Conservation (phyloP, 2,329 filamentous ascomycete genomes). For the Aspergillus costaricaensis region DNA sequence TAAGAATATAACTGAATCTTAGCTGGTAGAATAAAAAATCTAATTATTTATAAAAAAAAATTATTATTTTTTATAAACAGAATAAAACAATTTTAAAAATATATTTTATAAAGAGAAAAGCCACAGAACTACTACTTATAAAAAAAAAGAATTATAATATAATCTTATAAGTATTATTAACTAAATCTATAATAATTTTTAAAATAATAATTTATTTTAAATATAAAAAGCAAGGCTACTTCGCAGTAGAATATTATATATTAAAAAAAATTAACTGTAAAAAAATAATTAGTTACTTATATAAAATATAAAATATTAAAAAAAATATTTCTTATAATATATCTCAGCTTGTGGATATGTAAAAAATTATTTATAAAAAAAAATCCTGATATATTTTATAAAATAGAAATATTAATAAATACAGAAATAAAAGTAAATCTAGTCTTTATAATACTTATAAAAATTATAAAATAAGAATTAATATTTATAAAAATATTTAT, state of each 20-base stretch:
- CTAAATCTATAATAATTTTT: background rate
- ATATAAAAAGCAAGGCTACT: background rate
- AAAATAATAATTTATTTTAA: background rate
- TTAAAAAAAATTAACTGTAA: background rate
- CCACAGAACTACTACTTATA: too few relatives aligned
- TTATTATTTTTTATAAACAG: too few relatives aligned
- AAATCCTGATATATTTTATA: background rate
- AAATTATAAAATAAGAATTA: background rate
- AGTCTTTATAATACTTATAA: background rate
- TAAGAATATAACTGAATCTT: too few relatives aligned
- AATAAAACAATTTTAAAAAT: too few relatives aligned
- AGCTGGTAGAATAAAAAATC: too few relatives aligned
- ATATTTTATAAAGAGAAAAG: too few relatives aligned
- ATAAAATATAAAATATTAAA: background rate
- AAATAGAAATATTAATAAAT: background rate
- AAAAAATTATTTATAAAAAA: background rate
- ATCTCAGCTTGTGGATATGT: background rate
- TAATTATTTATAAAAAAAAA: too few relatives aligned
- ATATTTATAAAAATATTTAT: too few relatives aligned
- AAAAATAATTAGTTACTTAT: background rate
- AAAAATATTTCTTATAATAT: background rate
- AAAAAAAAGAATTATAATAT: background rate
- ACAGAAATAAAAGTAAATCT: background rate
- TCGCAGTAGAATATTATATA: background rate
- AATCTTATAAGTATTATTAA: too few relatives aligned